Evolutionary conservation across 2,329 filamentous ascomycete species (phyloP), one percentile per base, ranked within the genome.

Genomic region (Exophiala lecanii-corni): DNA sequence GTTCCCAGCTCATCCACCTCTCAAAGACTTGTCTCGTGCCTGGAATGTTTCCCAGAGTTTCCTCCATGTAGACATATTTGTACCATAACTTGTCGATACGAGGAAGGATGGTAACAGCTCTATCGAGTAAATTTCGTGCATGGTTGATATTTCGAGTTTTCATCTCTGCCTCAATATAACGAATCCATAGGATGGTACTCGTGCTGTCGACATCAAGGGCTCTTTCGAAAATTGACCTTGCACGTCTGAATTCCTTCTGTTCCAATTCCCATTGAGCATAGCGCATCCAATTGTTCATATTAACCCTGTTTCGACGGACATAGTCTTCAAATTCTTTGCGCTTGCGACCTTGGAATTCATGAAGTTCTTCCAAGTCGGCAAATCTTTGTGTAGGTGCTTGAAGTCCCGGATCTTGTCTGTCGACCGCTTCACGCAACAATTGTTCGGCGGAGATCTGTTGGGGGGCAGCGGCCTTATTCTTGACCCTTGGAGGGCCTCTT

Each of bases 21-120:
- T 98, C 92, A 62, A 97, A 98, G 0, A 97, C 87, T 57, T 95
- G 87, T 45, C 92, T 75, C 2, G 89, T 94, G 25, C 91, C 92
- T 2, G 89, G 81, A 36, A 98, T 82, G 59, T 98, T 96, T 5
- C 89, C 89, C 41, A 98, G 76, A 68, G 91, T 97, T 75, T 98
- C 92, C 70, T 97, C 91, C 84, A 95, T 94, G 64, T 94, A 95
- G 18, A 94, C 88, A 72, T 96, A 98, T 65, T 97, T 97, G 73
- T 95, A 98, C 92, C 92, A 98, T 23, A 98, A 71, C 73, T 97
- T 97, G 63, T 97, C 89, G 30, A 97, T 79, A 44, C 92, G 76
- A 4, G 92, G 92, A 28, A 96, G 72, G 43, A 94, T 86, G 1
- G 89, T 89, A 40, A 97, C 87, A n/a, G 92, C 89, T 42, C 92